Evolutionary conservation across 805 yeast genomes (phyloP), one percentile per base, ranked within the genome.

Genomic region (Saccharomycopsis guyanensis): DNA sequence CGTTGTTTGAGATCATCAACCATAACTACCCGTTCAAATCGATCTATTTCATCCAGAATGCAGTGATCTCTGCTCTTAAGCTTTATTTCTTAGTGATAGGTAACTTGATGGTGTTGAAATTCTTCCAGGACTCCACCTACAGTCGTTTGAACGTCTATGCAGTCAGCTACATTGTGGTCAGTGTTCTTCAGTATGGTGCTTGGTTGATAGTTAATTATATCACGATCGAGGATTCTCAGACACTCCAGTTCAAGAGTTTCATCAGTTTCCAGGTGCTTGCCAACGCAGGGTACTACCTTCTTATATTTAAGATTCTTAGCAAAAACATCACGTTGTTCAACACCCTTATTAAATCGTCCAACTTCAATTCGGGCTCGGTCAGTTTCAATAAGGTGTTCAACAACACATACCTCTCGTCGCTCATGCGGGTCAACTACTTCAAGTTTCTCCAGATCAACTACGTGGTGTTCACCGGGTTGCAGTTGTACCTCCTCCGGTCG

Each of bases 1-100:
- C 53, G 16, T 32, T 47, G n/a, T 50, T 50, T 36, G 53, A 50
- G 20, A 36, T 50, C n/a, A 43, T 50, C 18, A 46, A 47, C 37
- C 29, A 40, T 15, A 50, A 40, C 31, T 38, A 46, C 27, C 45
- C 31, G 22, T 36, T 40, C 34, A 50, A 46, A 23, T 46, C 53
- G 13, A 10, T 46, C 2, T 46, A 32, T 20, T 43, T 38, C 35
- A 33, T 50, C 15, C 12, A 10, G 12, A 31, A 31, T 4, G 50
- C 51, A 7, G 23, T 50, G 23, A 19, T 33, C 8, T 33, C 48
- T n/a, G 47, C 51, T 2, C 12, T 46, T 24, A 42, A 43, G 23
- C 20, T 37, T 10, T 32, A 36, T 15, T 15, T 43, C 40, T 19
- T 27, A 2, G 16, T 31, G 19, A 16, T 50, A 5, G 4, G 37